A percentile compares a stretch with the other conserved stretches of the same genome.
Evolutionary conservation across 306 rosid species (phyloP).

Genomic region (Benincasa hispida): DNA sequence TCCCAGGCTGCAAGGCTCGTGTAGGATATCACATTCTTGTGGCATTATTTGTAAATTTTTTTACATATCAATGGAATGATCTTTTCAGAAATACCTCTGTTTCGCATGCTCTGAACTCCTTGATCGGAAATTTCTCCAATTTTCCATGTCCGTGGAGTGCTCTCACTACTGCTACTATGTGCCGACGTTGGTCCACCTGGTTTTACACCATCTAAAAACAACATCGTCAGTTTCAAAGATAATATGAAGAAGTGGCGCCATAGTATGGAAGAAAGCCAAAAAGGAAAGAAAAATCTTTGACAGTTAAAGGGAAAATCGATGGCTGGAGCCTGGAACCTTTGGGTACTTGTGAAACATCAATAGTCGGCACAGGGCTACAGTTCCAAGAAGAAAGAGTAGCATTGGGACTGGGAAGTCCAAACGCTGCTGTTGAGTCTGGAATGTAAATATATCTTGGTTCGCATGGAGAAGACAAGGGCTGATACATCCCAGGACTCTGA

Average conservation of each 20-base stretch:
- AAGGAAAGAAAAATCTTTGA: background rate
- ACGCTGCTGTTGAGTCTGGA: slow-evolving; percentile 52
- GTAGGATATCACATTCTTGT: background rate
- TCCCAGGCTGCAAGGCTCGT: background rate
- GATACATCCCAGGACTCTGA: slow-evolving; percentile 32
- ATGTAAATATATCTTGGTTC: slow-evolving; percentile 38
- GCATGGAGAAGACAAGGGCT: slow-evolving; percentile 40
- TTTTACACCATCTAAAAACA: slow-evolving; percentile 38
- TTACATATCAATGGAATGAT: background rate
- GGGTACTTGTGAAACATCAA: slow-evolving; percentile 31
- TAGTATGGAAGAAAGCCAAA: background rate
- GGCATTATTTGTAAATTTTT: background rate
- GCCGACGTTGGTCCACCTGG: slow-evolving; percentile 29
- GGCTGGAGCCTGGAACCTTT: slow-evolving; percentile 54
- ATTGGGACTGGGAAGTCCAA: slow-evolving; percentile 39
- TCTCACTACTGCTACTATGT: slow-evolving; percentile 56
- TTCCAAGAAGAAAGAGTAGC: slow-evolving; percentile 57
- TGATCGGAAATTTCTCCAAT: slow-evolving; percentile 28
- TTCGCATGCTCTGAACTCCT: slow-evolving; percentile 21
- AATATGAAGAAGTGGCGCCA: background rate
- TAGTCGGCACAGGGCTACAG: slow-evolving; percentile 29
- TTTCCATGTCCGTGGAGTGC: slow-evolving; percentile 30
- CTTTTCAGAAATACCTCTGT: slow-evolving; percentile 30
- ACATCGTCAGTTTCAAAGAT: slow-evolving; percentile 10
- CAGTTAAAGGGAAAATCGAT: background rate